Percentiles rank a stretch among this genome's conserved stretches.
phyloP scores from a whole-genome alignment of 192 early-diverging fungal species.

The Umbelopsis isabellina region DNA sequence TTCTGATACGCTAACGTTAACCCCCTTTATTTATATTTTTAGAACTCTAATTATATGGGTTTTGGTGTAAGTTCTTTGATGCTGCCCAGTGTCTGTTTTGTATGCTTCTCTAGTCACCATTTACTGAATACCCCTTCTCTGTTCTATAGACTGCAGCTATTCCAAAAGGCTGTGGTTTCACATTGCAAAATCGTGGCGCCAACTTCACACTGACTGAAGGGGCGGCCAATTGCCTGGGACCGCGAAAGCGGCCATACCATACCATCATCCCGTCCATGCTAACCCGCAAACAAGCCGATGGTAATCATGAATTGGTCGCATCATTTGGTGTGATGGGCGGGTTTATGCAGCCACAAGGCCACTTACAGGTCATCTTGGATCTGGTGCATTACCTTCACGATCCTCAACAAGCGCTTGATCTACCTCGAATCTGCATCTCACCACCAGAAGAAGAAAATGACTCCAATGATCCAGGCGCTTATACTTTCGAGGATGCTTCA shows the following conservation, averaged over 20 bases:
- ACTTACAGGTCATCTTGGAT: constrained; percentile 78
- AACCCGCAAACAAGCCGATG: constrained; percentile 39
- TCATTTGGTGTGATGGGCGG: constrained; percentile 72
- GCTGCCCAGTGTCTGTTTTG: constrained; percentile 2
- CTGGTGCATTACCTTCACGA: constrained; percentile 57
- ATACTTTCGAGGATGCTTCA: constrained; percentile 29
- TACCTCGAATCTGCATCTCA: constrained; percentile 66
- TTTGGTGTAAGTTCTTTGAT: constrained; percentile 55
- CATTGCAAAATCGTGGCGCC: constrained; percentile 70
- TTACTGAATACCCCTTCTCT: neutral
- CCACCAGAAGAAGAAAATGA: constrained; percentile 29
- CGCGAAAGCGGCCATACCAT: constrained; percentile 76
- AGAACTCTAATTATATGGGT: constrained; percentile 55
- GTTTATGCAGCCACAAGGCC: constrained; percentile 86
- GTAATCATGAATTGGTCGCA: constrained; percentile 38
- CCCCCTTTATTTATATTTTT: neutral
- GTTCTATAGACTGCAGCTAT: constrained; percentile 48
- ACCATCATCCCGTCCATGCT: constrained; percentile 79
- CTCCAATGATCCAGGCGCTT: constrained; percentile 9
- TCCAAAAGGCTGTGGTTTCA: constrained; percentile 64
- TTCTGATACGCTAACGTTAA: neutral
- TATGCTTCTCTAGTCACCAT: constrained; percentile 26
- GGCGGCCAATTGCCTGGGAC: constrained; percentile 68
- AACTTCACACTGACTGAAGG: constrained; percentile 64
- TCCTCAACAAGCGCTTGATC: constrained; percentile 71